These are phyloP conservation scores for Berkeleyomyces rouxiae DNA, from an alignment of 2,329 filamentous ascomycete species.

Conservation along the genomic window DNA sequence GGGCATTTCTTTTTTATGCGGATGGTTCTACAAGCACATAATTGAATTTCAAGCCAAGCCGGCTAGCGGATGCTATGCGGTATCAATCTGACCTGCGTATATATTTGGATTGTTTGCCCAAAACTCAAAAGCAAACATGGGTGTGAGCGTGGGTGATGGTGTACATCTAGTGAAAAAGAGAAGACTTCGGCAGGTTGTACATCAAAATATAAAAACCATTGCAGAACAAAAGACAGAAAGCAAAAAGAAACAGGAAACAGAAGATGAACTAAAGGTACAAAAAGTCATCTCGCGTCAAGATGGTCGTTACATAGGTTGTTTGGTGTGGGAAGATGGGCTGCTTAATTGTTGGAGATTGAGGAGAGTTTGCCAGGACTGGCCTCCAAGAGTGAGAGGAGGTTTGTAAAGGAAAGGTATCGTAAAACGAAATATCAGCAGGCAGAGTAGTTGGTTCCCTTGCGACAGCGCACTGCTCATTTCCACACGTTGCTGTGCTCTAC, in stretches of 20 bases:
- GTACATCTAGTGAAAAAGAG: neutral
- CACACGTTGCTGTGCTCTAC: slow-evolving; percentile 22
- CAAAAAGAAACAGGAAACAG: neutral
- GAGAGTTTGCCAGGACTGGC: neutral
- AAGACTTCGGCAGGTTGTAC: neutral
- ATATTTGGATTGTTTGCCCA: neutral
- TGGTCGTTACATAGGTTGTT: neutral
- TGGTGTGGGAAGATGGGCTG: neutral
- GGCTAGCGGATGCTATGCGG: neutral
- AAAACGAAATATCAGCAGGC: neutral
- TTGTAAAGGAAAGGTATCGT: neutral
- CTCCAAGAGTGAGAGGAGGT: neutral
- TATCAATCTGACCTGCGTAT: neutral
- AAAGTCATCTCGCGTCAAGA: neutral
- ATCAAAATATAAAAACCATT: neutral
- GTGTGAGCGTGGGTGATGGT: neutral
- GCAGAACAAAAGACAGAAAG: neutral
- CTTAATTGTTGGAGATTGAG: neutral
- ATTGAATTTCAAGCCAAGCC: neutral
- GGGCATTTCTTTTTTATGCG: neutral
- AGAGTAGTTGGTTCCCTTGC: neutral
- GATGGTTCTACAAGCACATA: neutral
- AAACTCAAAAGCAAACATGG: neutral
- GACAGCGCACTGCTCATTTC: slow-evolving; percentile 15
- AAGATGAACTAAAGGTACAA: neutral